Evolutionary conservation across 306 rosid genomes (phyloP).

Genomic region (Hippophae rhamnoides): DNA sequence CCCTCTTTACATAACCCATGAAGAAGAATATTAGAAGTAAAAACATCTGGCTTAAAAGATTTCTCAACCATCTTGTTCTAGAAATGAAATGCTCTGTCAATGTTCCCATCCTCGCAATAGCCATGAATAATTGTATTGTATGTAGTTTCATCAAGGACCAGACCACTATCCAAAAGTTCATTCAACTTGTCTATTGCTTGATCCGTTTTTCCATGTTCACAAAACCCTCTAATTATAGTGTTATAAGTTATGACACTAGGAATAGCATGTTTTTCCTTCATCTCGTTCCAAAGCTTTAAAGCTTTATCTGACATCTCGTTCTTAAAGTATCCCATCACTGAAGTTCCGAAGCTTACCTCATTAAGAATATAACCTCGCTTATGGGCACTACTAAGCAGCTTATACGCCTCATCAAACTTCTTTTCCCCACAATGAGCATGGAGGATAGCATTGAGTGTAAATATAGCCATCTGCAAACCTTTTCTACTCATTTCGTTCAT

Average conservation of each 20-base stretch:
- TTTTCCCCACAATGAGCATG: constrained; percentile 49
- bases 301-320: constrained; percentile 40
- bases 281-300: constrained; percentile 66
- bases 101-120: constrained; percentile 55
- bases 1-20: constrained; percentile 61
- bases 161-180: constrained; percentile 57
- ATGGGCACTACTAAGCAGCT: constrained; percentile 33
- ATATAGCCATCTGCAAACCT: constrained; percentile 47
- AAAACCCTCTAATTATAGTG: constrained; percentile 59
- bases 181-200: constrained; percentile 61
- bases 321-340: constrained; percentile 74
- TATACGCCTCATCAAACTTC: constrained; percentile 57
- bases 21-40: constrained; percentile 74
- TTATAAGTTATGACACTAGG: constrained; percentile 65
- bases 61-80: constrained; percentile 63
- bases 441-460: constrained; percentile 62
- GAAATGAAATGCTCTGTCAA: constrained; percentile 79
- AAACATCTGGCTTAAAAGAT: constrained; percentile 57
- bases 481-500: constrained; percentile 68
- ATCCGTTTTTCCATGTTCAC: constrained; percentile 55
- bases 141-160: constrained; percentile 65
- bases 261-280: constrained; percentile 55
- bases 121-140: constrained; percentile 73
- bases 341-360: constrained; percentile 78
- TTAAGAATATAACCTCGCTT: constrained; percentile 76